Percentiles rank a stretch among this genome's conserved stretches.
These are phyloP conservation scores for Lanmaoa pseudosensibilis DNA, from an alignment of 768 basidiomycete species.

Conservation along the genomic window DNA sequence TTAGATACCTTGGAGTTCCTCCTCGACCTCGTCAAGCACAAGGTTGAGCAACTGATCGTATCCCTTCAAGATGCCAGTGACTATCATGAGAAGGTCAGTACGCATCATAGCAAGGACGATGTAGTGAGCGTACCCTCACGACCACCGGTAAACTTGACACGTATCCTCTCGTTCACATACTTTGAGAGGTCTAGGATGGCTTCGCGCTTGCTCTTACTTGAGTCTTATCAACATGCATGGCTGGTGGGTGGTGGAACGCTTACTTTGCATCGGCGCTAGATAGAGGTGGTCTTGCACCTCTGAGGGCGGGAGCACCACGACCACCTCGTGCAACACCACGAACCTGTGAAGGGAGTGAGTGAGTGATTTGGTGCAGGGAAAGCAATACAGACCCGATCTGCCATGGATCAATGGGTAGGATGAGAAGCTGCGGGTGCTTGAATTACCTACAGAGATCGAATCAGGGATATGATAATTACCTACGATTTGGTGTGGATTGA, in stretches of 20 bases:
- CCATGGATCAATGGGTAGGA: constrained; percentile 17
- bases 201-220: constrained; percentile 64
- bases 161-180: constrained; percentile 87
- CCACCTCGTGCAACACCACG: constrained; percentile 56
- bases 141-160: constrained; percentile 98
- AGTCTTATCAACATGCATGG: constrained; percentile 31
- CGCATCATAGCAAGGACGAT: neutral
- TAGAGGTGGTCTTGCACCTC: constrained; percentile 21
- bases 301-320: constrained; percentile 38
- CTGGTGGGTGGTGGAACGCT: constrained; percentile 8
- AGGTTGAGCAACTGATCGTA: constrained; percentile 96
- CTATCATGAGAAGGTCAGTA: constrained; percentile 41
- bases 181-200: constrained; percentile 94
- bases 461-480: constrained; percentile 11
- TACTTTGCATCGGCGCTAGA: constrained; percentile 28
- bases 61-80: constrained; percentile 90
- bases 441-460: constrained; percentile 16
- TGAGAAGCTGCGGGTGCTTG: constrained; percentile 5
- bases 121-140: constrained; percentile 67
- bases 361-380: neutral
- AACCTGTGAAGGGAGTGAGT: constrained; percentile 45
- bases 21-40: constrained; percentile 93
- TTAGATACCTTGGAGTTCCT: constrained; percentile 66
- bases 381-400: constrained; percentile 32
- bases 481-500: constrained; percentile 16